Evolutionary conservation across 2,329 filamentous ascomycete genomes (phyloP), one percentile per base, ranked within the genome.

Genomic region (Exophiala sp.): DNA sequence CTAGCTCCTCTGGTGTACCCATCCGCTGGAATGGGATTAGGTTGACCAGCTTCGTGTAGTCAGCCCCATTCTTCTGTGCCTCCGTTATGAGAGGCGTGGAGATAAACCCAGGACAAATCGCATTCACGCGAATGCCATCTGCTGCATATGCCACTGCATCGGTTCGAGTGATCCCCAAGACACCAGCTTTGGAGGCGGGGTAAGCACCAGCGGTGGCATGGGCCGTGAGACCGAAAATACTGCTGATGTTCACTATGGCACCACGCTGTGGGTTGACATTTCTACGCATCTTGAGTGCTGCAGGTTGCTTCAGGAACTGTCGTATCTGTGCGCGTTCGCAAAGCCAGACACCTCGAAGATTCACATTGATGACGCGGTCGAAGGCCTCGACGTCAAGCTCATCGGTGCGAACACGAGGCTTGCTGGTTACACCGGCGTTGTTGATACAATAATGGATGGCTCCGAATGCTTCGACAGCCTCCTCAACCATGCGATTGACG

Each of bases 271-370:
- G 60, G 20, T 47, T 21, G 2, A 78, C 78, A 62, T 89, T 85
- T 70, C 87, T 85, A 52, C 73, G 79, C 69, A 88, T 87, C 50
- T 73, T 77, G 46, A 86, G 80, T 11, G 68, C n/a, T 45, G 60
- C 50, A 66, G 64, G 48, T 78, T 57, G 54, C 36, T 50, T 57
- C 21, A 57, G 35, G 10, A 57, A 64, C 45, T 66, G 65, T 36
- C 59, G 58, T 21, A 68, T 60, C 65, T 84, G 71, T 38, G 78
- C 80, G 47, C 73, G 71, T 61, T 83, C 78, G 57, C 80, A 83
- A 20, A 80, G 68, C 75, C 79, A 83, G 0, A 84, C 76, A 3
- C 81, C 82, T 40, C 75, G 75, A 18, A 82, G 70, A 57, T 85
- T 80, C 42, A 83, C 68, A 52, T 76, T 72, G 2, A 83, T 60